These are phyloP conservation scores for Fraxinus cuspidata DNA, from an alignment of 257 asterid species.

Conservation along the genomic window DNA sequence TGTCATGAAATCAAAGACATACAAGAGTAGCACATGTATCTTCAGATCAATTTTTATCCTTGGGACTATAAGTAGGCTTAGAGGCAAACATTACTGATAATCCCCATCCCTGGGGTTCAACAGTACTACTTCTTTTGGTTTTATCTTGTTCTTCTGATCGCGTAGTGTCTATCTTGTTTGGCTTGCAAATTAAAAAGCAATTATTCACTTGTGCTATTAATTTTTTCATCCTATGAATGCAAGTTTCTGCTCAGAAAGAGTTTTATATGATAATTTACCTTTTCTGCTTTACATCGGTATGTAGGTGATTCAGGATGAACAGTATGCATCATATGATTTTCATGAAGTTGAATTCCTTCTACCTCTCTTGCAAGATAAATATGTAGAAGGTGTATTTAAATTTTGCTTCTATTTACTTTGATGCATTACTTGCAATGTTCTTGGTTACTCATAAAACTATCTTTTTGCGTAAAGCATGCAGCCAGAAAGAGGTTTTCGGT, in stretches of 20 bases:
- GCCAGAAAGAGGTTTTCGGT: conserved; percentile 70
- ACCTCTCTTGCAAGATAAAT: conserved; percentile 72
- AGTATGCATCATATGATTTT: conserved; percentile 49
- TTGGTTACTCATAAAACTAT: conserved; percentile 9
- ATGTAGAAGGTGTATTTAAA: conserved; percentile 60
- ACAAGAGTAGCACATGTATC: not conserved
- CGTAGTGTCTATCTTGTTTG: not conserved
- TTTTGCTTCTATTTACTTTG: conserved; percentile 12
- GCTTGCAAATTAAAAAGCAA: not conserved
- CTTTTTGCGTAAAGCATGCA: conserved; percentile 54
- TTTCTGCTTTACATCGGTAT: conserved; percentile 23
- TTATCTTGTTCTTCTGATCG: conserved; percentile 4
- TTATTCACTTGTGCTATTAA: conserved; percentile 8
- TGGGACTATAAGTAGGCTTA: not conserved
- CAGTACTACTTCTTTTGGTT: not conserved
- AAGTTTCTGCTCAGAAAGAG: conserved; percentile 17
- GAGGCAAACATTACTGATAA: not conserved
- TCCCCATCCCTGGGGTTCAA: not conserved
- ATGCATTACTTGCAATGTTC: conserved; percentile 6
- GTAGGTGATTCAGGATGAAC: conserved; percentile 73
- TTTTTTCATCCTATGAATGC: not conserved
- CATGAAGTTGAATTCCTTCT: conserved; percentile 89
- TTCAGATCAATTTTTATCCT: not conserved
- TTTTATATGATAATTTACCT: conserved; percentile 15
- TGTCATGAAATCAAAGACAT: not conserved